A percentile compares a stretch with the other conserved stretches of the same genome.
phyloP scores from a whole-genome alignment of 768 basidiomycete species.

The Tephrocybe sp. region DNA sequence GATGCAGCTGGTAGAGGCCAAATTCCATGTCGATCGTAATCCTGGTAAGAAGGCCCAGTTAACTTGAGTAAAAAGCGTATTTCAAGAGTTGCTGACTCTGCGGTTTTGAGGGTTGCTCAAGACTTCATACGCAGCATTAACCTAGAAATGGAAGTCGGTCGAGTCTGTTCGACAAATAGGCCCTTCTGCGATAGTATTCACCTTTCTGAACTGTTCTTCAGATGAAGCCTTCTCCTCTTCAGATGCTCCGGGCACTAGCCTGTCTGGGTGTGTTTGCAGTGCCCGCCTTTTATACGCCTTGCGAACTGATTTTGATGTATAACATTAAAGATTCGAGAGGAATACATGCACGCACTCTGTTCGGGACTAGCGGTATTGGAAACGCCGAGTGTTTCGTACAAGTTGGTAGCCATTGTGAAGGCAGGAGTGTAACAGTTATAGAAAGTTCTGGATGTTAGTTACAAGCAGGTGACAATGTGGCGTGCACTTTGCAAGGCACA shows the following conservation, averaged over 20 bases:
- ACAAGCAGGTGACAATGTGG: too few relatives aligned
- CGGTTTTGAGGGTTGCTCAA: constrained; percentile 62
- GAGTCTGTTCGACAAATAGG: not conserved
- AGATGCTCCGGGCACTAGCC: constrained; percentile 57
- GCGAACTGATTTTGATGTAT: constrained; percentile 46
- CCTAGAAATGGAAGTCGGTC: constrained; percentile 33
- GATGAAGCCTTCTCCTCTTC: constrained; percentile 55
- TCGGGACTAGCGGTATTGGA: constrained; percentile 55
- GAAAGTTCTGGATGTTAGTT: constrained; percentile 32
- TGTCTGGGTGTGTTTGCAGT: constrained; percentile 74
- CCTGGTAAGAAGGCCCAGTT: constrained; percentile 28
- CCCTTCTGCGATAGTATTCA: constrained; percentile 12
- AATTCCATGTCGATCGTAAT: constrained; percentile 69
- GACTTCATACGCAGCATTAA: constrained; percentile 80
- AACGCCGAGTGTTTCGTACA: constrained; percentile 68
- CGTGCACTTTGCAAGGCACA: constrained; percentile 25
- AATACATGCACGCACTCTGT: constrained; percentile 51
- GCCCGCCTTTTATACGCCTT: constrained; percentile 79
- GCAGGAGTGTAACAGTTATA: not conserved
- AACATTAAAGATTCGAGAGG: not conserved
- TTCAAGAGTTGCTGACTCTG: constrained; percentile 32
- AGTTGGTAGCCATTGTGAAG: constrained; percentile 47
- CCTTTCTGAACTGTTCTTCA: constrained; percentile 55
- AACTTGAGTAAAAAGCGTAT: not conserved
- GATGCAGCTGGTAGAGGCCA: constrained; percentile 62